These are phyloP conservation scores for Phoma sp. DNA, from an alignment of 2,329 filamentous ascomycete species.

Conservation along the genomic window DNA sequence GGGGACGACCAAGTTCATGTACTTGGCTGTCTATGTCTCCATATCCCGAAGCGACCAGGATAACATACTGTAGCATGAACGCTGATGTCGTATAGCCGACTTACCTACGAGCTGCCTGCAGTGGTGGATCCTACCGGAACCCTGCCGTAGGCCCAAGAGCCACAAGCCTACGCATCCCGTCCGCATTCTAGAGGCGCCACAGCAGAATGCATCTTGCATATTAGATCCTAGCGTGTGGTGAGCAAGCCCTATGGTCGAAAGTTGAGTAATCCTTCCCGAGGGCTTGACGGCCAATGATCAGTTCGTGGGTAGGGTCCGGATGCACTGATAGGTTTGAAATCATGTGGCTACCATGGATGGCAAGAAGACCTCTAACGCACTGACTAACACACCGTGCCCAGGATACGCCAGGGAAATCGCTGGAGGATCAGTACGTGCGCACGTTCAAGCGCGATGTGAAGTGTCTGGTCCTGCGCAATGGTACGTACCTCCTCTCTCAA, in stretches of 20 bases:
- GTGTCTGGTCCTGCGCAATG: not conserved
- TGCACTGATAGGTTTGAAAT: not conserved
- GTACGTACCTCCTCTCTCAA: not conserved
- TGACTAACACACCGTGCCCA: slow-evolving; percentile 1
- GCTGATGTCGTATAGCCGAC: not conserved
- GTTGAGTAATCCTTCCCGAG: not conserved
- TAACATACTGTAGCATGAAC: not conserved
- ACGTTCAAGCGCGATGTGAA: not conserved
- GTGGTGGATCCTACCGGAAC: not conserved
- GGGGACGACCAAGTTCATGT: not conserved
- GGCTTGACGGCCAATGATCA: not conserved
- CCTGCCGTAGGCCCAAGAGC: not conserved
- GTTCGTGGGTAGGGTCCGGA: not conserved
- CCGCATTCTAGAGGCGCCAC: slow-evolving; percentile 18
- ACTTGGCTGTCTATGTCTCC: not conserved
- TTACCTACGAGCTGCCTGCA: not conserved
- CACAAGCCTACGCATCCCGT: slow-evolving; percentile 2
- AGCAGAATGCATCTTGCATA: slow-evolving; percentile 13
- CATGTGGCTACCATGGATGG: not conserved
- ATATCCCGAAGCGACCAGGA: not conserved
- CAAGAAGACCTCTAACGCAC: slow-evolving; percentile 4
- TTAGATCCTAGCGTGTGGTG: slow-evolving; percentile 12
- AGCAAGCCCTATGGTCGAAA: not conserved
- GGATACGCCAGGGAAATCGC: not conserved
- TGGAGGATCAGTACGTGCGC: slow-evolving; percentile 1